Conservation (phyloP, 345 rosid species). For the Excoecaria cochinchinensis region DNA sequence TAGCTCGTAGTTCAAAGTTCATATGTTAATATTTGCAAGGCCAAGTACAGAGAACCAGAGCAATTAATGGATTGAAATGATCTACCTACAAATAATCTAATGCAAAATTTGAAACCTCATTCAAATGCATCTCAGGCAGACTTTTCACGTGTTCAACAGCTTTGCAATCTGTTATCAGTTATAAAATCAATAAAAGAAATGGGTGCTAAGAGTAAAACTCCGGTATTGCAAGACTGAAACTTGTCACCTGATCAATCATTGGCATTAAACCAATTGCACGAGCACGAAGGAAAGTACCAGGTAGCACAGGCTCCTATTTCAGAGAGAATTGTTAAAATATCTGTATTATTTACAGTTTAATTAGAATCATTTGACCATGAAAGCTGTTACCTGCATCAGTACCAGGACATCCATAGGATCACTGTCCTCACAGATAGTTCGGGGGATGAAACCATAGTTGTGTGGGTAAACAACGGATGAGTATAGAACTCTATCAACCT, state of each 20-base stretch:
- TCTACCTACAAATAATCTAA: background rate
- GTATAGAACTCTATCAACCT: slow-evolving; percentile 96
- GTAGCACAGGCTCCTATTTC: slow-evolving; percentile 80
- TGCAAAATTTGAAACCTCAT: background rate
- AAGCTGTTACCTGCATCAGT: slow-evolving; percentile 83
- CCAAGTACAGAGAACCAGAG: background rate
- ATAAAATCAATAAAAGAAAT: background rate
- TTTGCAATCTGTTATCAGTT: background rate
- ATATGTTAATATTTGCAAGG: background rate
- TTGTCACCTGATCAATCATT: slow-evolving; percentile 86
- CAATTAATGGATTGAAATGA: background rate
- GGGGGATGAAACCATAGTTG: slow-evolving; percentile 96
- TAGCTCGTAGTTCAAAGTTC: background rate
- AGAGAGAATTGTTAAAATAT: slow-evolving; percentile 11
- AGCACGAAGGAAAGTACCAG: slow-evolving; percentile 93
- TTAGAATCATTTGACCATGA: slow-evolving; percentile 9
- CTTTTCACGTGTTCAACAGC: background rate
- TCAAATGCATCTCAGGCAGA: background rate
- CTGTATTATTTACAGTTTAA: slow-evolving; percentile 1
- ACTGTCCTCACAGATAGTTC: slow-evolving; percentile 94
- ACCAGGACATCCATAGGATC: slow-evolving; percentile 96
- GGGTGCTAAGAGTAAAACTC: background rate
- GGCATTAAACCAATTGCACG: slow-evolving; percentile 99
- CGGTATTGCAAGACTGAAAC: background rate
- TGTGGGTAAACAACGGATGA: slow-evolving; percentile 99